A percentile compares a stretch with the other conserved stretches of the same genome.
Conservation (phyloP, 1,284 basidiomycete genomes). For the Ceratobasidium sp. region DNA sequence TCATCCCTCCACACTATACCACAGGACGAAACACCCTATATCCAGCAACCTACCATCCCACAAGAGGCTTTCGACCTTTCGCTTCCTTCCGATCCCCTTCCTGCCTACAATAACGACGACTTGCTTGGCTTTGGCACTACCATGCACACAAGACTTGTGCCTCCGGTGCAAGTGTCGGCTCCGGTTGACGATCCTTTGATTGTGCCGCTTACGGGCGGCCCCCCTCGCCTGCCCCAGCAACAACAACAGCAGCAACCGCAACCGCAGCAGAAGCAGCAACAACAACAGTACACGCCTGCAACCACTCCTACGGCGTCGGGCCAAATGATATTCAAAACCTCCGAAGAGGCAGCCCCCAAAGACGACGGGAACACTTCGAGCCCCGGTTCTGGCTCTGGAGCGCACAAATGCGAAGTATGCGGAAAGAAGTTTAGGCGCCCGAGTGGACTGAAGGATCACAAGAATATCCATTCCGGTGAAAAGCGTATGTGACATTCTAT, state of each 20-base stretch:
- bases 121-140: neutral
- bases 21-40: neutral
- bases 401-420: slow-evolving; percentile 38
- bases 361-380: neutral
- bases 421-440: slow-evolving; percentile 41
- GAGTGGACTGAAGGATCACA: slow-evolving; percentile 38
- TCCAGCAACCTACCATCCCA: neutral
- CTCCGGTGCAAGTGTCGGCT: slow-evolving; percentile 2
- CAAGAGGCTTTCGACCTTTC: neutral
- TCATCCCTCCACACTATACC: neutral
- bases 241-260: neutral
- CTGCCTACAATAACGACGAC: slow-evolving; percentile 1
- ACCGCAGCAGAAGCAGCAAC: slow-evolving; percentile 1
- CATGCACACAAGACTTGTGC: slow-evolving; percentile 21
- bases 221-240: neutral
- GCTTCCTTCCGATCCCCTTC: neutral
- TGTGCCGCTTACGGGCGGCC: neutral
- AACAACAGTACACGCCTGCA: slow-evolving; percentile 12
- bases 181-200: slow-evolving; percentile 8
- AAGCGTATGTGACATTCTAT: slow-evolving; percentile 20
- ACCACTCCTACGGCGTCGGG: neutral
- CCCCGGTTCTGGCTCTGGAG: slow-evolving; percentile 13
- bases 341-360: neutral
- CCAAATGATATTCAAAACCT: neutral
- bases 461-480: slow-evolving; percentile 43